Evolutionary conservation across 495 filamentous ascomycete species (phyloP).

Genomic region (Xylaria castorea): DNA sequence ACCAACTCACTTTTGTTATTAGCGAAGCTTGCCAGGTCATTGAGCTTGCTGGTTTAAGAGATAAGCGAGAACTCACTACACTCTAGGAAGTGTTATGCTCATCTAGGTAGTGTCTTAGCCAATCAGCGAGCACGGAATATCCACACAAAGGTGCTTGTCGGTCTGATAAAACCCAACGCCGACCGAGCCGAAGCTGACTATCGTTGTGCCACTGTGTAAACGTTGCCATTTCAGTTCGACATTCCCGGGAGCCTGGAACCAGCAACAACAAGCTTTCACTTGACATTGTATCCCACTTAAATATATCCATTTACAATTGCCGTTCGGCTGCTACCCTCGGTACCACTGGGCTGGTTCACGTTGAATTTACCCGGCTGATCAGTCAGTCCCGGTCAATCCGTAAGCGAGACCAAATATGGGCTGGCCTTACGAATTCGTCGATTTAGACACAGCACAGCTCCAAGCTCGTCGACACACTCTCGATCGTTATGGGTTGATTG

Average conservation of each 20-base stretch:
- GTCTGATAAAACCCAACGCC: not conserved
- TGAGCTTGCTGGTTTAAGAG: not conserved
- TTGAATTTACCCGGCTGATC: constrained; percentile 16
- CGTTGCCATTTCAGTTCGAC: not conserved
- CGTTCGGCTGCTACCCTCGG: not conserved
- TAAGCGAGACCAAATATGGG: constrained; percentile 44
- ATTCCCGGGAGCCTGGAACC: not conserved
- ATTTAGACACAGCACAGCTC: constrained; percentile 60
- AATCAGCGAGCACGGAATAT: constrained; percentile 8
- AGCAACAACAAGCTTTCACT: constrained; percentile 7
- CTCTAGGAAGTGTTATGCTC: too few species aligned
- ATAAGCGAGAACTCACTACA: too few species aligned
- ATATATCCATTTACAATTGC: not conserved
- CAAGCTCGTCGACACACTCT: constrained; percentile 62
- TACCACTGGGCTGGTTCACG: not conserved
- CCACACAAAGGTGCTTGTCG: not conserved
- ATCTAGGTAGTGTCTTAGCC: not conserved
- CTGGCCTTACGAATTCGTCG: constrained; percentile 69
- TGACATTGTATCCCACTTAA: not conserved
- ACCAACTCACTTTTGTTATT: not conserved
- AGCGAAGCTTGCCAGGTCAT: not conserved
- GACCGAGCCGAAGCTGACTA: constrained; percentile 17
- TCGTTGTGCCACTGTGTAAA: not conserved
- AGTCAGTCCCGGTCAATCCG: not conserved
- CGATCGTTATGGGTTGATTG: constrained; percentile 64